Evolutionary conservation across 108 stramenopile species (phyloP).

Genomic region (Skeletonema grethae): DNA sequence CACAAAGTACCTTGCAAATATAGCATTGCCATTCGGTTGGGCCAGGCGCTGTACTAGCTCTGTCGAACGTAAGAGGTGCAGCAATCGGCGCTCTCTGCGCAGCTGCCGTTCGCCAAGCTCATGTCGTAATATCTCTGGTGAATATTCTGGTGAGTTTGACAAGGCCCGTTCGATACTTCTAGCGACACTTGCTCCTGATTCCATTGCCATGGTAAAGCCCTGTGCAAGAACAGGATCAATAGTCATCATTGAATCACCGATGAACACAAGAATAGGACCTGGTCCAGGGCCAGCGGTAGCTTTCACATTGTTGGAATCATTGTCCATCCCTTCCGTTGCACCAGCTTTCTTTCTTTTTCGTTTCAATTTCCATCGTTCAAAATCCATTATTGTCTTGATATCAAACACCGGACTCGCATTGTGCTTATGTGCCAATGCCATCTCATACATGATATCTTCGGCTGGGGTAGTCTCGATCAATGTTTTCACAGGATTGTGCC

Average conservation of each 20-base stretch:
- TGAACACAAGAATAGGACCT: slow-evolving; percentile 72
- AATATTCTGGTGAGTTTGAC: slow-evolving; percentile 44
- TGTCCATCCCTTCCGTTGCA: not conserved
- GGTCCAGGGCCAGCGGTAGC: slow-evolving; percentile 32
- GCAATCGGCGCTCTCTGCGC: slow-evolving; percentile 53
- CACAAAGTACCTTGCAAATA: slow-evolving; percentile 56
- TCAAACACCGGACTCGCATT: slow-evolving; percentile 69
- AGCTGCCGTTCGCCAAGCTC: slow-evolving; percentile 57
- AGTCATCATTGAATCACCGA: slow-evolving; percentile 86
- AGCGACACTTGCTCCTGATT: slow-evolving; percentile 68
- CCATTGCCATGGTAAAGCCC: slow-evolving; percentile 88
- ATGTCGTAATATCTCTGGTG: slow-evolving; percentile 54
- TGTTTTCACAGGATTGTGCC: slow-evolving; percentile 81
- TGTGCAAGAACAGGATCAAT: slow-evolving; percentile 90
- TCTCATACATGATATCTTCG: slow-evolving; percentile 77
- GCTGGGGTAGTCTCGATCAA: slow-evolving; percentile 82
- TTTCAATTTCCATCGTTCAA: slow-evolving; percentile 20
- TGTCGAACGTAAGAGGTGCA: slow-evolving; percentile 75
- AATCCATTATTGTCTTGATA: slow-evolving; percentile 56
- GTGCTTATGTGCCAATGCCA: slow-evolving; percentile 76
- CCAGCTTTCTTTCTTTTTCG: not conserved
- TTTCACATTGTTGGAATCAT: not conserved
- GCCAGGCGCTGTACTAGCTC: slow-evolving; percentile 84
- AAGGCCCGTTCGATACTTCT: slow-evolving; percentile 41
- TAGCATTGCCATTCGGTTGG: slow-evolving; percentile 62